A percentile compares a stretch with the other conserved stretches of the same genome.
Conservation (phyloP, 2,329 filamentous ascomycete species). For the Aureobasidium musti region DNA sequence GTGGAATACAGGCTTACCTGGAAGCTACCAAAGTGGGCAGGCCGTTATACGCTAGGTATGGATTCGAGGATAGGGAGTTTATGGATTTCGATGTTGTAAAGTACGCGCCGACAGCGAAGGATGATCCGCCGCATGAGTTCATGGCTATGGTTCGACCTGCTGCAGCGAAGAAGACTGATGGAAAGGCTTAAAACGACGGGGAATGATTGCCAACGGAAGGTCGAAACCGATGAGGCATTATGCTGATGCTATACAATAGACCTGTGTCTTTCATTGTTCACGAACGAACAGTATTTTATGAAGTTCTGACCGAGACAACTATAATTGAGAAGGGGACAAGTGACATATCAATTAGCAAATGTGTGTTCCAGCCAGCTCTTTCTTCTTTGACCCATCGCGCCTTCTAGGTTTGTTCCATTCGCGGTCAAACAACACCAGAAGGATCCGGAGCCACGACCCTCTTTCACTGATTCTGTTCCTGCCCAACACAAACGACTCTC, state of each 20-base stretch:
- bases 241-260: too few species aligned
- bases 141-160: slow-evolving; percentile 21
- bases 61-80: slow-evolving; percentile 37
- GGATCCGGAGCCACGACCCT: background rate
- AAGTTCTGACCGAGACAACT: background rate
- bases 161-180: background rate
- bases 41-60: slow-evolving; percentile 45
- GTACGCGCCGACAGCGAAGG: background rate
- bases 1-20: slow-evolving; percentile 45
- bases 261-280: too few species aligned
- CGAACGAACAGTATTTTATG: background rate
- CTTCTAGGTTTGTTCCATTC: background rate
- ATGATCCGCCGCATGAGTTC: slow-evolving; percentile 31
- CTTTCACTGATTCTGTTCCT: background rate
- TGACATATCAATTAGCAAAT: too few species aligned
- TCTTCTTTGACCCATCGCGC: background rate
- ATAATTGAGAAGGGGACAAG: background rate
- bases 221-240: background rate
- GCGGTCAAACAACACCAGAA: background rate
- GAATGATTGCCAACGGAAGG: background rate
- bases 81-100: slow-evolving; percentile 32
- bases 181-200: background rate
- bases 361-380: too few species aligned
- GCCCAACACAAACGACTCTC: background rate
- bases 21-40: slow-evolving; percentile 45